Evolutionary conservation across 768 basidiomycete species (phyloP).

Genomic region (Termitomyces sp.): DNA sequence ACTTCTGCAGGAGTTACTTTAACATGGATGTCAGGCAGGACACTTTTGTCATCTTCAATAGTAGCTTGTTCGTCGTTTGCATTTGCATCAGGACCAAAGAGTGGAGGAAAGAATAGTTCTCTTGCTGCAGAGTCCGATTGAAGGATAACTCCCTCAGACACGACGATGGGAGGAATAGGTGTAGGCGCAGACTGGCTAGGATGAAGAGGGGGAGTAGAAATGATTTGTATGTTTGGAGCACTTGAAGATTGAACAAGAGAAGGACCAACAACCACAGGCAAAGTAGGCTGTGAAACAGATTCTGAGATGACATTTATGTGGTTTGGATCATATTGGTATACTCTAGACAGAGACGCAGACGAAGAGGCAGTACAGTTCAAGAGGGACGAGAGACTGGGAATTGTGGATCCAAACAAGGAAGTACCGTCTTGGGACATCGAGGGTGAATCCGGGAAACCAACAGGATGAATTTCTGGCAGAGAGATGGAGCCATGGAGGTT

Average conservation of each 20-base stretch:
- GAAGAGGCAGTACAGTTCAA: slow-evolving; percentile 9
- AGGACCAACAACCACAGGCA: neutral
- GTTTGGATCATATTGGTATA: neutral
- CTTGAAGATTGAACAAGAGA: slow-evolving; percentile 4
- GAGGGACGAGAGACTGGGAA: slow-evolving; percentile 15
- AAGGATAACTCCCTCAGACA: neutral
- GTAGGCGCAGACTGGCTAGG: neutral
- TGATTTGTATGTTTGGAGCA: slow-evolving; percentile 3
- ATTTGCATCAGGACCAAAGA: neutral
- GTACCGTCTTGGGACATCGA: neutral
- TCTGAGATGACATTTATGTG: slow-evolving; percentile 3
- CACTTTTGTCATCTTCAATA: neutral
- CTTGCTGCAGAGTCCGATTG: neutral
- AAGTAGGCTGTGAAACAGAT: slow-evolving; percentile 8
- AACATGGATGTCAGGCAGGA: slow-evolving; percentile 7
- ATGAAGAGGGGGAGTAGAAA: neutral
- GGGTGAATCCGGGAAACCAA: slow-evolving; percentile 1
- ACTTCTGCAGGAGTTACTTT: slow-evolving; percentile 1
- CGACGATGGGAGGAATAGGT: neutral
- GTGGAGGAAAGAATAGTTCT: slow-evolving; percentile 1
- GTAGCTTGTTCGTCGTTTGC: neutral
- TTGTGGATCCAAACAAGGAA: slow-evolving; percentile 8
- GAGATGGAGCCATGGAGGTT: slow-evolving; percentile 9
- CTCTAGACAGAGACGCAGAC: slow-evolving; percentile 3
- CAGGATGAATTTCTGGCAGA: slow-evolving; percentile 9